Evolutionary conservation across 208 protist species (phyloP).

Genomic region (Entamoeba invadens): DNA sequence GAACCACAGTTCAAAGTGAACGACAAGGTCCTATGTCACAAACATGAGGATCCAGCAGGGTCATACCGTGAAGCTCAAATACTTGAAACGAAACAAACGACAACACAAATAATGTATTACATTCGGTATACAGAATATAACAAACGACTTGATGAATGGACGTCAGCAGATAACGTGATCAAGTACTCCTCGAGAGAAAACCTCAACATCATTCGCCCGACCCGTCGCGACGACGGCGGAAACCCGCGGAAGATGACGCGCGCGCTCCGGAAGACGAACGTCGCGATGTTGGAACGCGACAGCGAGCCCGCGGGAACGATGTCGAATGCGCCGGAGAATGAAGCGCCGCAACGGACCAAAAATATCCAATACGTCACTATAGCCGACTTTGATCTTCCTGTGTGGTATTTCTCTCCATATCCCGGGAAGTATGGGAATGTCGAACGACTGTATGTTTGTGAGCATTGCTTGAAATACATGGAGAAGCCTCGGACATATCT

Average conservation of each 20-base stretch:
- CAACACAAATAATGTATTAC: neutral
- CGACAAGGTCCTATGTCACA: neutral
- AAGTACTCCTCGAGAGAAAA: neutral
- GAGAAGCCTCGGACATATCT: neutral
- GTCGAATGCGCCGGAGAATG: neutral
- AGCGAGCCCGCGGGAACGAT: neutral
- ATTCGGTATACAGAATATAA: slow-evolving; percentile 5
- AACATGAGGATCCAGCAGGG: neutral
- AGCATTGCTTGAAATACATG: slow-evolving; percentile 30
- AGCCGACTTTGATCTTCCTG: slow-evolving; percentile 27
- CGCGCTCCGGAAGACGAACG: neutral
- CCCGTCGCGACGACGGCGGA: neutral
- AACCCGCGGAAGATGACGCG: neutral
- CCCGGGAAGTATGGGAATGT: slow-evolving; percentile 22
- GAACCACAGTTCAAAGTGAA: neutral
- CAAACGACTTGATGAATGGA: slow-evolving; percentile 25
- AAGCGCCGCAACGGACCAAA: slow-evolving; percentile 11
- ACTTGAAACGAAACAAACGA: neutral
- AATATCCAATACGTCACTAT: slow-evolving; percentile 30
- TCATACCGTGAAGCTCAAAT: neutral
- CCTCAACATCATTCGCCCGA: neutral
- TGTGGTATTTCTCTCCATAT: slow-evolving; percentile 40
- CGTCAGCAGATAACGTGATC: neutral
- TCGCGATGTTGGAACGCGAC: neutral
- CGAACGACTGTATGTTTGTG: slow-evolving; percentile 22